phyloP scores from a whole-genome alignment of 2,329 filamentous ascomycete species.

The Neurospora crassa region DNA sequence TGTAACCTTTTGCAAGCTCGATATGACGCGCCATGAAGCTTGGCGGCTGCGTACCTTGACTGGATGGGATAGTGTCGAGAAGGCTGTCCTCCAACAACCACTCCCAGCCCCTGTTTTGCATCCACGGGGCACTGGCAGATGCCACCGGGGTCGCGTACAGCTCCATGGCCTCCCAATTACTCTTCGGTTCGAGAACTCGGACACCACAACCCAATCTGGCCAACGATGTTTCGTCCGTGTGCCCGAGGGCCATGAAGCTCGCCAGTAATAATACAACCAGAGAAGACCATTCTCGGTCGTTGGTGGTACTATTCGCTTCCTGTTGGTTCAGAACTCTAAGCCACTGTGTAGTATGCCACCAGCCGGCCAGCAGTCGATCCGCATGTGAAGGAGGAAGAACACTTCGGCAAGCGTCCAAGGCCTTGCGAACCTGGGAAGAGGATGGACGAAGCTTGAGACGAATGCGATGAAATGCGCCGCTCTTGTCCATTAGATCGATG shows the following conservation, averaged over 20 bases:
- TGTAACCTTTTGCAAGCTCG: slow-evolving; percentile 54
- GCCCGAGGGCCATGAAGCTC: slow-evolving; percentile 51
- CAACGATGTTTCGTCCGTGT: slow-evolving; percentile 13
- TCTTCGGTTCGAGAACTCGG: slow-evolving; percentile 7
- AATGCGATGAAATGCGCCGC: slow-evolving; percentile 54
- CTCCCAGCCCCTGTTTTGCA: slow-evolving; percentile 57
- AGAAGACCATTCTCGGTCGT: slow-evolving; percentile 60
- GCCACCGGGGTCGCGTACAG: slow-evolving; percentile 37
- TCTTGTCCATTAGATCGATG: slow-evolving; percentile 57
- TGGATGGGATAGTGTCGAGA: slow-evolving; percentile 16
- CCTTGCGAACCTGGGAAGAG: slow-evolving; percentile 49
- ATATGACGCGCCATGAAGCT: slow-evolving; percentile 43
- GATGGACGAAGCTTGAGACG: slow-evolving; percentile 57
- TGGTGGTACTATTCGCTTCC: slow-evolving; percentile 24
- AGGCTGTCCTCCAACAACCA: slow-evolving; percentile 54
- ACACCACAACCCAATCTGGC: slow-evolving; percentile 1
- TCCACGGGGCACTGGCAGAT: slow-evolving; percentile 43
- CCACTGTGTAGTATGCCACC: slow-evolving; percentile 70
- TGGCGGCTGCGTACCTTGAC: background rate
- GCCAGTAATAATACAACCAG: slow-evolving; percentile 54
- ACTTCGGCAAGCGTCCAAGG: slow-evolving; percentile 54
- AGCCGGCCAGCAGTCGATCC: slow-evolving; percentile 55
- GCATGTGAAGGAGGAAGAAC: slow-evolving; percentile 49
- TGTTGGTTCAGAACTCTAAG: slow-evolving; percentile 35
- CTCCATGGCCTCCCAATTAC: slow-evolving; percentile 37